Percentiles rank a stretch among this genome's conserved stretches.
phyloP scores from a whole-genome alignment of 2,329 filamentous ascomycete genomes.

The Neopestalotiopsis sp. region DNA sequence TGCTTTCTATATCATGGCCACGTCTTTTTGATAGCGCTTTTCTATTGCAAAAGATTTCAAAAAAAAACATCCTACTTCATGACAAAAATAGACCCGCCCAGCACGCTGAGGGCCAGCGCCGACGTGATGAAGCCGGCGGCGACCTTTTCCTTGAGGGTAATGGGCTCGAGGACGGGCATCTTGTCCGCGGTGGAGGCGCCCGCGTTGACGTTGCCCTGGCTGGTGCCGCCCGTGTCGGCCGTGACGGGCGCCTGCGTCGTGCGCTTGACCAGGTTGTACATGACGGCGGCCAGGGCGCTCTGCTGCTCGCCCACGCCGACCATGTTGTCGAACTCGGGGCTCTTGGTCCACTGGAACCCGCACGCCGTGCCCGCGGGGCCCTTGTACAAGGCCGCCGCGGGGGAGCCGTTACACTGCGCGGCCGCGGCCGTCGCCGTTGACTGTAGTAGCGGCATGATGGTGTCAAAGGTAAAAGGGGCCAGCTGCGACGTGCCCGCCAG shows the following conservation, averaged over 20 bases:
- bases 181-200: conserved; percentile 38
- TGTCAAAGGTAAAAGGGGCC: conserved; percentile 55
- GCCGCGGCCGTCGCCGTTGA: conserved; percentile 59
- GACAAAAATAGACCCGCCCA: conserved; percentile 57
- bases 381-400: conserved; percentile 44
- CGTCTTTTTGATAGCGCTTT: not conserved
- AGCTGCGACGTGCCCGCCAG: conserved; percentile 59
- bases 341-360: conserved; percentile 67
- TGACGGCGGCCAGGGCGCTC: conserved; percentile 67
- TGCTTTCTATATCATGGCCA: not conserved
- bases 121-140: conserved; percentile 62
- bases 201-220: conserved; percentile 53
- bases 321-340: conserved; percentile 59
- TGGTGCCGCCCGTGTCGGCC: conserved; percentile 63
- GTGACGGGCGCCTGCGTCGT: conserved; percentile 50
- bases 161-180: conserved; percentile 37
- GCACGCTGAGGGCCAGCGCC: conserved; percentile 50
- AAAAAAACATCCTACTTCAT: conserved; percentile 33
- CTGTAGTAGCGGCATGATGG: conserved; percentile 56
- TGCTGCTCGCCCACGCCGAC: conserved; percentile 73
- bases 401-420: conserved; percentile 52
- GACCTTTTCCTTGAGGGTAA: conserved; percentile 56
- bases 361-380: conserved; percentile 66
- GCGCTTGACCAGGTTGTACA: conserved; percentile 60
- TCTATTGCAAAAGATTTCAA: not conserved